Evolutionary conservation across 805 yeast species (phyloP), one percentile per base, ranked within the genome.

Genomic region (Blastobotrys terrestris): DNA sequence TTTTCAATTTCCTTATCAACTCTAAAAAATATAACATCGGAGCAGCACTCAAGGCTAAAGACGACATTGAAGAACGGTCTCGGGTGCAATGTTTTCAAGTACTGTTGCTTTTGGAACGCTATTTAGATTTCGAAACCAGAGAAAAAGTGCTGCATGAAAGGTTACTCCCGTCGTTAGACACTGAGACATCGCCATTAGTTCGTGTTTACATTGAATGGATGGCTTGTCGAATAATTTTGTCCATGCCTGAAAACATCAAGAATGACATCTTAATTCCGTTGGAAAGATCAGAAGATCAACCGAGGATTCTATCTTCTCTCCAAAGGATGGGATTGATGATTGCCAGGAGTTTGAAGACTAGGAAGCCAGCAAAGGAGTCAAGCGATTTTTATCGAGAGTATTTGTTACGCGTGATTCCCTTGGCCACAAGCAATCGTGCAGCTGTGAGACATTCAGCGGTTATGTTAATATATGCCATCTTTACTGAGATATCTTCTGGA

Each of bases 171-270:
- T 63, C 71, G 6, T 69, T 87, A 11, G 71, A 75, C 43, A 67
- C 71, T 1, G 98, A 92, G 56, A 80, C 87, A 13, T 85, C 94
- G 56, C 97, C 97, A 0, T 70, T 82, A 46, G 86, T 81, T 3
- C 77, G 97, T 53, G 69, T 77, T 2, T 87, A 85, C 60, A 68
- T 87, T 51, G 97, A 91, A 62, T 91, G 96, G 96, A 71, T 84
- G 13, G 67, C 84, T 41, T 77, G 87, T 0, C 67, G 71, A 14
- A 69, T 74, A 18, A 63, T 80, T 46, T 55, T 70, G 13, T 60
- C 61, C n/a, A 62, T 55, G 44, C 49, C 50, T 8, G 58, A 66
- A 31, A 74, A 59, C 31, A 60, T 43, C 15, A 42, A 43, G 15
- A 22, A 31, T 31, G 19, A 39, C 39, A 43, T 55, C 47, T 40